Percentiles rank a stretch among this genome's conserved stretches.
phyloP scores from a whole-genome alignment of 108 stramenopile species.

The Stephanodiscus minutulus region DNA sequence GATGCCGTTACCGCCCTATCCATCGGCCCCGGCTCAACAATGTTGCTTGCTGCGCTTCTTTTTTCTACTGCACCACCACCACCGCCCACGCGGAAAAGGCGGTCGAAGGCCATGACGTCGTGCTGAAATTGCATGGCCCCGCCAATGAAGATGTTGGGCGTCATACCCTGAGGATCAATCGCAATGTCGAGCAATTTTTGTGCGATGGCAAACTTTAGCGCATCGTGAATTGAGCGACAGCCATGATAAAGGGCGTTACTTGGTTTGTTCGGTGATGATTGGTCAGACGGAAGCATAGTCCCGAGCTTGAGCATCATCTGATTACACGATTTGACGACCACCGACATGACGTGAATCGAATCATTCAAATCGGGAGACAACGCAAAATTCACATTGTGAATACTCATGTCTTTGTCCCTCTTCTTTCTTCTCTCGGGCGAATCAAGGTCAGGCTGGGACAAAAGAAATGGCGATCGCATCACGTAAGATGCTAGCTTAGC shows the following conservation, averaged over 20 bases:
- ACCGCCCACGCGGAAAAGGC: conserved; percentile 19
- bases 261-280: conserved; percentile 5
- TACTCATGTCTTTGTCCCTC: conserved; percentile 30
- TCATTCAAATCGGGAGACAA: conserved; percentile 66
- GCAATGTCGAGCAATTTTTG: conserved; percentile 75
- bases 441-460: conserved; percentile 20
- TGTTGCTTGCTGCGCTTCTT: neutral
- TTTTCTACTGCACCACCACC: conserved; percentile 44
- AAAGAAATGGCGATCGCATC: conserved; percentile 68
- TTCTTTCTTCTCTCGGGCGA: conserved; percentile 8
- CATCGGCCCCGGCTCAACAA: conserved; percentile 29
- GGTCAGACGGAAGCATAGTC: neutral
- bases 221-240: conserved; percentile 32
- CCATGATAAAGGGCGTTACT: conserved; percentile 23
- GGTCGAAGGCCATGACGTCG: conserved; percentile 28
- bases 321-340: conserved; percentile 23
- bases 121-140: conserved; percentile 49
- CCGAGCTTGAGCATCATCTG: neutral
- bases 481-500: conserved; percentile 76
- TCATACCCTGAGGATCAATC: conserved; percentile 69
- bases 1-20: conserved; percentile 43
- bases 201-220: conserved; percentile 46
- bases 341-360: conserved; percentile 42
- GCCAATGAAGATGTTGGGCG: conserved; percentile 54
- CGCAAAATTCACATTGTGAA: neutral